A percentile compares a stretch with the other conserved stretches of the same genome.
Conservation (phyloP, 495 filamentous ascomycete genomes). For the Haplographium delicatum region DNA sequence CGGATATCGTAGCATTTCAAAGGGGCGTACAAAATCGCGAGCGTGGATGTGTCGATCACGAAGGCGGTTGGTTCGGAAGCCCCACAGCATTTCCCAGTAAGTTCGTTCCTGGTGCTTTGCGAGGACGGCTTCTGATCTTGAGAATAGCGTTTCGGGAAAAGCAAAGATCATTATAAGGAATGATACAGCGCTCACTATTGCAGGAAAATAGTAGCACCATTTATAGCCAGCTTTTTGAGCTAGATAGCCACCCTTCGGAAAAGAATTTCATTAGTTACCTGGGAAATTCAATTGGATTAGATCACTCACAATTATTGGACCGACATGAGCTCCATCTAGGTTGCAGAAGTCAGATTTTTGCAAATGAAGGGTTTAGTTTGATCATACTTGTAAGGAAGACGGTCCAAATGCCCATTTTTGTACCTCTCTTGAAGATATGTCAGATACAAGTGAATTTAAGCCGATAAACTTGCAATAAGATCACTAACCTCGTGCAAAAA, state of each 20-base stretch:
- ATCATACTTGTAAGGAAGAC: constrained; percentile 34
- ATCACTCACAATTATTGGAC: no score
- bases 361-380: no score
- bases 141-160: constrained; percentile 37
- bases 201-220: constrained; percentile 35
- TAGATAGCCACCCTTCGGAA: constrained; percentile 37
- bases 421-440: no score
- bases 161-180: constrained; percentile 33
- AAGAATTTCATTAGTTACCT: no score
- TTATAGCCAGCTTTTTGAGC: constrained; percentile 35
- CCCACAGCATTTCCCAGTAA: not conserved
- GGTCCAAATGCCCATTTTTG: constrained; percentile 37
- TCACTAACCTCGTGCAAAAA: no score
- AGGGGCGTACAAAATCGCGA: constrained; percentile 18
- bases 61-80: not conserved
- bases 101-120: not conserved
- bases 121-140: constrained; percentile 12
- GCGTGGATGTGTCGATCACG: constrained; percentile 16
- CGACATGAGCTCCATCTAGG: constrained; percentile 35
- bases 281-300: no score
- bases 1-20: constrained; percentile 1
- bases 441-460: no score
- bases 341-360: no score
- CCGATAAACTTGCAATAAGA: no score
- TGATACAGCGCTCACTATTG: not conserved